Evolutionary conservation across 2,329 filamentous ascomycete species (phyloP).

Genomic region (Curvularia spicifera): DNA sequence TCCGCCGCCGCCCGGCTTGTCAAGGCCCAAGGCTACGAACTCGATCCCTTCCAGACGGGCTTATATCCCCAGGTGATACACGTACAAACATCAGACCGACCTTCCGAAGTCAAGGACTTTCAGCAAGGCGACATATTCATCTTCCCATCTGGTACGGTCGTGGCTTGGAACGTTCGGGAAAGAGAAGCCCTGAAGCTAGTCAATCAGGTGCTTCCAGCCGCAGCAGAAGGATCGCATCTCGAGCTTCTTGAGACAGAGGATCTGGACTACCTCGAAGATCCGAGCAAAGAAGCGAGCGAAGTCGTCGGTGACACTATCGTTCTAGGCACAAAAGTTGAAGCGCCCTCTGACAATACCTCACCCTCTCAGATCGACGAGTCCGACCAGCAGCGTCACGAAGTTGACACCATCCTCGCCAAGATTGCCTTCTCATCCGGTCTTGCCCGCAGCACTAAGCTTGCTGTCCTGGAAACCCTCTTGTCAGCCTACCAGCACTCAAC

Average conservation of each 20-base stretch:
- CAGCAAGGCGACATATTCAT: constrained; percentile 84
- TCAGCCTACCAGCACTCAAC: constrained; percentile 87
- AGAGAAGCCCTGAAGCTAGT: constrained; percentile 64
- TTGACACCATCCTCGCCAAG: constrained; percentile 79
- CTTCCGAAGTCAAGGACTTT: constrained; percentile 54
- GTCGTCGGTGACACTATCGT: constrained; percentile 90
- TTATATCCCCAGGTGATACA: constrained; percentile 71
- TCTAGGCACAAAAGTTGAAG: constrained; percentile 72
- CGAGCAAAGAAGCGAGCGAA: constrained; percentile 71
- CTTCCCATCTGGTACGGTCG: constrained; percentile 91
- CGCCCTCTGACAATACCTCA: constrained; percentile 15
- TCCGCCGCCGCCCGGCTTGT: constrained; percentile 64
- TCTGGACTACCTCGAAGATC: constrained; percentile 83
- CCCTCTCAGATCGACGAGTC: constrained; percentile 29
- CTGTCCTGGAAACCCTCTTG: constrained; percentile 84
- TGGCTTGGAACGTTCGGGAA: constrained; percentile 86
- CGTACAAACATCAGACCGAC: constrained; percentile 55
- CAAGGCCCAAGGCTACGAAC: constrained; percentile 63
- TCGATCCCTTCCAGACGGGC: constrained; percentile 67
- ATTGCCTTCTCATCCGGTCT: constrained; percentile 96
- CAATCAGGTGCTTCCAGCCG: constrained; percentile 73
- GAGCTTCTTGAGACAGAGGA: constrained; percentile 83
- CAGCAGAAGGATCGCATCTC: constrained; percentile 76
- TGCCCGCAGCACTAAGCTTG: constrained; percentile 90
- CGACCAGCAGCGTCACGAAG: constrained; percentile 45